phyloP scores from a whole-genome alignment of 2,329 filamentous ascomycete species.

The Catunica adiposa region DNA sequence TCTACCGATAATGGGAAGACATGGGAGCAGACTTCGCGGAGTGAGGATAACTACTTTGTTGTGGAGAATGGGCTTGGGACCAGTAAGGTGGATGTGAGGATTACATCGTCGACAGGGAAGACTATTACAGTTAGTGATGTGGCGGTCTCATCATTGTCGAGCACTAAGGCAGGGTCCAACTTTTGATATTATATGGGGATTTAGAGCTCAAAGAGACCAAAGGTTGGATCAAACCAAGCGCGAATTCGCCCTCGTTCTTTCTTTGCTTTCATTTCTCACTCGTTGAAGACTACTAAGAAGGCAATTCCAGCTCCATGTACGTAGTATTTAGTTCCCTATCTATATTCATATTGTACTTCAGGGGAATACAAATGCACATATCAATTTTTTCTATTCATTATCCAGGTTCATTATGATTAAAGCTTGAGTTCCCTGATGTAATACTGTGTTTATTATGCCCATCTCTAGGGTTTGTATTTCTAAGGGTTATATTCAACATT shows the following conservation, averaged over 20 bases:
- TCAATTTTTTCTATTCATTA: not conserved
- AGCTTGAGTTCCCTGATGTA: too few relatives aligned
- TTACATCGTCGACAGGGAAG: constrained; percentile 37
- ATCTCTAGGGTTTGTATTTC: not conserved
- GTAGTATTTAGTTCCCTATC: not conserved
- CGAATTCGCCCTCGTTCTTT: not conserved
- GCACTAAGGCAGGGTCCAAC: constrained; percentile 21
- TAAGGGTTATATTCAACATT: not conserved
- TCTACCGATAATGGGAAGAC: constrained; percentile 41
- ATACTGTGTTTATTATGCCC: too few relatives aligned
- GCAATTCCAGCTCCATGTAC: not conserved
- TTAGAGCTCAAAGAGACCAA: too few relatives aligned
- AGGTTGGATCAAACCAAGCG: too few relatives aligned
- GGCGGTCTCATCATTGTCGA: constrained; percentile 22
- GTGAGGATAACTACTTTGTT: constrained; percentile 47
- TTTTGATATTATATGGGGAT: constrained; percentile 16
- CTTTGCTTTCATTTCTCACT: not conserved
- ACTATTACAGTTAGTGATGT: constrained; percentile 36
- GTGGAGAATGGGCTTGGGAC: constrained; percentile 39
- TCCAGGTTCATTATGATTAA: too few relatives aligned
- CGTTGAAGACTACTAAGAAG: not conserved
- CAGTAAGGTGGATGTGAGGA: constrained; percentile 34
- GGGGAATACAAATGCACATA: too few relatives aligned
- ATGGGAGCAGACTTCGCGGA: constrained; percentile 39
- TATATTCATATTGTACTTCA: not conserved